Evolutionary conservation across 1,139 yeast genomes (phyloP).

Genomic region (Arxiozyma telluris): DNA sequence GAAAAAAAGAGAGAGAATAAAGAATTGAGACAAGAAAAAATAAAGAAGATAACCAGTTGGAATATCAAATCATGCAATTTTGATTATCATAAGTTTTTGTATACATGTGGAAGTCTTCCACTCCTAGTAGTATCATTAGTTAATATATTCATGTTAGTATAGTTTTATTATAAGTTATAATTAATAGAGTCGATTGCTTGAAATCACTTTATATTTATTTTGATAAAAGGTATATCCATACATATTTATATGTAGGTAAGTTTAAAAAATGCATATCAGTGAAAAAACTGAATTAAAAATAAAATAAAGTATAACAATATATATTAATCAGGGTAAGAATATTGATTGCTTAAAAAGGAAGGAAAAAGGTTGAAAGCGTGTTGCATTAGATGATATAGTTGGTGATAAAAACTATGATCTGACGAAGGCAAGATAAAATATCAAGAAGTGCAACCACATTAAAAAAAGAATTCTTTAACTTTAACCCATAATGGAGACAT

Average conservation of each 20-base stretch:
- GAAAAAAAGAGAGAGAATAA: not conserved
- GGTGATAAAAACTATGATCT: not conserved
- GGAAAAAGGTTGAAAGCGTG: not conserved
- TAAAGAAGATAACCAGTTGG: not conserved
- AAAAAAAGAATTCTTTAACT: conserved; percentile 34
- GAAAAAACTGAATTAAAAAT: not conserved
- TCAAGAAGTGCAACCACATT: not conserved
- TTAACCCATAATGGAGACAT: conserved; percentile 44
- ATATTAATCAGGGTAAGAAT: not conserved
- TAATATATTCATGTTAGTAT: not conserved
- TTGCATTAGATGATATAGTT: not conserved
- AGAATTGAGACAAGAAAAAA: too few relatives aligned
- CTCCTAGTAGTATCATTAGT: not conserved
- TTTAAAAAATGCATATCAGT: not conserved
- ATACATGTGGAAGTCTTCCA: not conserved
- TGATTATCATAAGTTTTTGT: not conserved
- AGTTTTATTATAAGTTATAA: not conserved
- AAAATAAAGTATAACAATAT: too few relatives aligned
- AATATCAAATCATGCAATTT: too few relatives aligned
- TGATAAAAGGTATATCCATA: too few relatives aligned
- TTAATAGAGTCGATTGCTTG: not conserved
- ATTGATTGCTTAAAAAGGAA: not conserved
- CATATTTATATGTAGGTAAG: too few relatives aligned
- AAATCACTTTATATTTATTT: too few relatives aligned
- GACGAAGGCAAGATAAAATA: not conserved